A percentile compares a stretch with the other conserved stretches of the same genome.
Conservation (phyloP, 108 stramenopile species). For the Skeletonema potamos region DNA sequence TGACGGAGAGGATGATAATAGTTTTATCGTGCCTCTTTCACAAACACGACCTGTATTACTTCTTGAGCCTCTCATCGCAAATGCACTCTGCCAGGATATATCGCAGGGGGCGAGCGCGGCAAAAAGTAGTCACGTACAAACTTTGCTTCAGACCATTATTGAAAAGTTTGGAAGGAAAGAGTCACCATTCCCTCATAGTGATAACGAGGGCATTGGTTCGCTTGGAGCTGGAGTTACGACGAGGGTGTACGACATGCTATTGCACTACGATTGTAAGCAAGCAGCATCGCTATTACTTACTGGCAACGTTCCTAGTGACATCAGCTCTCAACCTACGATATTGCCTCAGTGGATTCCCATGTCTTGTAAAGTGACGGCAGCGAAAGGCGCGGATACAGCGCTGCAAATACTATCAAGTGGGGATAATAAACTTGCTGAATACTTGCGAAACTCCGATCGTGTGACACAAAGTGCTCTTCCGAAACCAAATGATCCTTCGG, state of each 20-base stretch:
- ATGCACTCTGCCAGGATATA: slow-evolving; percentile 72
- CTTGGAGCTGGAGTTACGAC: slow-evolving; percentile 70
- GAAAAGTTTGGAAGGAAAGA: slow-evolving; percentile 86
- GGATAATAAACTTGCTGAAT: slow-evolving; percentile 68
- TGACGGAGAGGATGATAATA: slow-evolving; percentile 45
- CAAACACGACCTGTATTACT: slow-evolving; percentile 69
- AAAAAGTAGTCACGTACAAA: slow-evolving; percentile 15
- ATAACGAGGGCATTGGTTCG: slow-evolving; percentile 74
- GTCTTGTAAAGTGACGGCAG: slow-evolving; percentile 55
- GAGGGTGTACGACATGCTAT: slow-evolving; percentile 65
- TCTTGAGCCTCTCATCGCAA: slow-evolving; percentile 81
- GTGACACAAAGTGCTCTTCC: slow-evolving; percentile 50
- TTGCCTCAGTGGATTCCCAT: slow-evolving; percentile 74
- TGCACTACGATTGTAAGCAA: slow-evolving; percentile 49
- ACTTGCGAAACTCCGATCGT: slow-evolving; percentile 56
- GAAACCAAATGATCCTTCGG: slow-evolving; percentile 58
- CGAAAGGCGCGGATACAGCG: slow-evolving; percentile 49
- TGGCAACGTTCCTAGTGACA: slow-evolving; percentile 50
- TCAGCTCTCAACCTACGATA: slow-evolving; percentile 52
- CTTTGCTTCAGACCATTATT: slow-evolving; percentile 58
- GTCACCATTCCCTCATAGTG: slow-evolving; percentile 68
- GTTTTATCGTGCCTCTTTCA: slow-evolving; percentile 55
- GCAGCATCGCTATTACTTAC: slow-evolving; percentile 77
- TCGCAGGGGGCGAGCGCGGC: slow-evolving; percentile 23
- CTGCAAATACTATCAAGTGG: slow-evolving; percentile 67